Conservation (phyloP, 805 yeast genomes). For the Wickerhamiella brachini region DNA sequence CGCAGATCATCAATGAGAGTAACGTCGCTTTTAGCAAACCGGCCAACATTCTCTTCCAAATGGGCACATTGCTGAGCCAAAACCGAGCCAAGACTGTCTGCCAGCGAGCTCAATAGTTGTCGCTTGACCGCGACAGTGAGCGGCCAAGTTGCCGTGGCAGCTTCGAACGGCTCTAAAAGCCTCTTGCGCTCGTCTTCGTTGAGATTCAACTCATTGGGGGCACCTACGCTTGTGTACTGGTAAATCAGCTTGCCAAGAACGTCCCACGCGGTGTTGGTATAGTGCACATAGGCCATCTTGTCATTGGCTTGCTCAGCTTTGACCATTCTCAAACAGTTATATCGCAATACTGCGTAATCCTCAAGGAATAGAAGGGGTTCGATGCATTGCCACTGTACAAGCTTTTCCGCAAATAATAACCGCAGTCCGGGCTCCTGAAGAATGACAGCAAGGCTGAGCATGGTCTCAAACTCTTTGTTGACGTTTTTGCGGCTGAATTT, state of each 20-base stretch:
- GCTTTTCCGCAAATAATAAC: conserved; percentile 8
- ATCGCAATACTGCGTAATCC: neutral
- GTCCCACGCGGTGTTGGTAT: neutral
- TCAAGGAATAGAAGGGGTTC: conserved; percentile 10
- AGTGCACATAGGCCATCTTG: conserved; percentile 3
- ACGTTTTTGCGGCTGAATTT: too few relatives aligned
- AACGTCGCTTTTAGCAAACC: neutral
- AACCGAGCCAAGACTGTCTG: neutral
- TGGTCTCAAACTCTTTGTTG: neutral
- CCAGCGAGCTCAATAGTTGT: neutral
- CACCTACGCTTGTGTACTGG: conserved; percentile 1
- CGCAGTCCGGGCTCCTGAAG: conserved; percentile 13
- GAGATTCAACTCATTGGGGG: conserved; percentile 11
- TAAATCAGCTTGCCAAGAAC: neutral
- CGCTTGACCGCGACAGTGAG: neutral
- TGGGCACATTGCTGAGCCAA: neutral
- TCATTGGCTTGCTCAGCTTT: neutral
- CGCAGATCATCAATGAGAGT: neutral
- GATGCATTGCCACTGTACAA: conserved; percentile 3
- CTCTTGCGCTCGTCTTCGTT: neutral
- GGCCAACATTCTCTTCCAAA: neutral
- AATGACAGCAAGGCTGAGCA: conserved; percentile 3
- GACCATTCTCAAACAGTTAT: neutral
- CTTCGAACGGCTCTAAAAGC: neutral
- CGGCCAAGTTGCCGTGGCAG: neutral